Evolutionary conservation across 2,329 filamentous ascomycete genomes (phyloP).

Genomic region (Domatiomyces catenatus): DNA sequence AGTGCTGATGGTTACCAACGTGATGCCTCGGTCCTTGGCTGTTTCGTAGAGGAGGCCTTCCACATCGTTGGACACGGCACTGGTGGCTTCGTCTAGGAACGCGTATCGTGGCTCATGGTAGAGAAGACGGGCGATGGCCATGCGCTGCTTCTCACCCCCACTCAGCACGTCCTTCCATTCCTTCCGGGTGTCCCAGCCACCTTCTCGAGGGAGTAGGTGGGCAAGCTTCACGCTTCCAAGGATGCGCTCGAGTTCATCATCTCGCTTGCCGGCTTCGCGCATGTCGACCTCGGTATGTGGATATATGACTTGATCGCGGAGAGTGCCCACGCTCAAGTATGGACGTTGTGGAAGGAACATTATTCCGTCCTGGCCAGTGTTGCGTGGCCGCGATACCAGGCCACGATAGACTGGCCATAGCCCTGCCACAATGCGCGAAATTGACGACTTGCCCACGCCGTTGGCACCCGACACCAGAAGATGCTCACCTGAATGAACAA

Average conservation of each 20-base stretch:
- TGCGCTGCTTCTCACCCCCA: conserved; percentile 91
- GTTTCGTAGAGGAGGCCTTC: conserved; percentile 87
- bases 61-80: conserved; percentile 83
- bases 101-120: conserved; percentile 94
- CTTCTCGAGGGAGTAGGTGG: conserved; percentile 81
- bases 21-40: conserved; percentile 86
- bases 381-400: conserved; percentile 72
- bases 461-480: conserved; percentile 89
- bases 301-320: conserved; percentile 95
- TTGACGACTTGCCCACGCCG: conserved; percentile 82
- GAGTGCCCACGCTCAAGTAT: conserved; percentile 78
- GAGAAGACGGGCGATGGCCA: conserved; percentile 75
- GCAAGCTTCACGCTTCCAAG: conserved; percentile 74
- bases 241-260: conserved; percentile 60
- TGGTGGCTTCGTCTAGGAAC: conserved; percentile 90
- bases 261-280: conserved; percentile 61
- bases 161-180: conserved; percentile 98
- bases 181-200: conserved; percentile 90
- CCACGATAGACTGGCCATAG: conserved; percentile 95
- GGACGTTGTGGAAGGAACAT: conserved; percentile 96
- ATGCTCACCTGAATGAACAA: conserved; percentile 81
- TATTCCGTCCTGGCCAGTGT: conserved; percentile 71
- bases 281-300: conserved; percentile 91
- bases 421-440: conserved; percentile 73
- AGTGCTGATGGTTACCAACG: conserved; percentile 89